Base-by-base conservation (phyloP, 345 rosid species). In the Lumnitzera racemosa region DNA sequence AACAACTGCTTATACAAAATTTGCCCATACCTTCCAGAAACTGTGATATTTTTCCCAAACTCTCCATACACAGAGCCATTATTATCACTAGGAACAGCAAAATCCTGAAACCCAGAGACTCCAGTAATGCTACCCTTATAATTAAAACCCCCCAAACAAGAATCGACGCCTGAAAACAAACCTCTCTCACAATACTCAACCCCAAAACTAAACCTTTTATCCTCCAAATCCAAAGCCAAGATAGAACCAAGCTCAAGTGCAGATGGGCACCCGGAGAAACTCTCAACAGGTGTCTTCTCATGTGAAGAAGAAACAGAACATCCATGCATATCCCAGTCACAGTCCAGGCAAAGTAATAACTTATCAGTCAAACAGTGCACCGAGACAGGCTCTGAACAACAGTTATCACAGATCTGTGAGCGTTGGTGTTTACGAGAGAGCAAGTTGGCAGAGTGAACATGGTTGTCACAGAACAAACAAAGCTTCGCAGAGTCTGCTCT, bases 371-470 rank as follows among this genome's bases (percentile, higher is more conserved):
- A 27, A 61, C 81, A 52, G 27, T 66, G 62, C 49, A 71, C 48
- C 3, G 78, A 58, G 57, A 67, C 81, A 9, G 96, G 91, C 72
- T 83, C 94, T 57, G 59, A 16, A 41, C 61, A 15, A 67, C 72
- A 69, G 59, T 78, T 88, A 46, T 88, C 96, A 56, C 98, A 92
- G 96, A 92, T 92, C 96, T 81, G 96, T 1, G 96, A 89, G 12
- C 98, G 89, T 25, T 82, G 46, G 76, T 92, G 98, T 68, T 89
- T 92, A 52, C 71, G 77, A 1, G 96, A 84, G 13, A 89, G 78
- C 2, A 74, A 77, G 69, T 92, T 92, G 15, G 96, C 98, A 7
- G 94, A 82, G 83, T 87, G 98, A 17, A 92, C 98, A 46, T 80
- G 98, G 56, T 82, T 96, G 64, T 92, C 98, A 56, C 98, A 92